Base-by-base conservation (phyloP, 768 basidiomycete species). In the Xerocomus spinulosus region DNA sequence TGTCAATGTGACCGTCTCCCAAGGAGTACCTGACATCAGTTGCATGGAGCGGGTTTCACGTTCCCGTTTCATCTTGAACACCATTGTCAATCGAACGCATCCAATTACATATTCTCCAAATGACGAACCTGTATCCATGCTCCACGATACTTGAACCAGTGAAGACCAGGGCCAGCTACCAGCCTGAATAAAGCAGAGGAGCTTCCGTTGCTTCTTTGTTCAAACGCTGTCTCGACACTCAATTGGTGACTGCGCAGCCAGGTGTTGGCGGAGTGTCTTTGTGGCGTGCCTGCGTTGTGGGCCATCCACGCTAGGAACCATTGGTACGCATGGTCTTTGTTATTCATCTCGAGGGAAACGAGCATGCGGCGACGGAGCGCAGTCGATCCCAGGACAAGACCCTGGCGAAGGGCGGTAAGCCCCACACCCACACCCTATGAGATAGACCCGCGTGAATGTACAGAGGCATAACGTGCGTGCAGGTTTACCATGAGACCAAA, bases 231-330 rank as follows among this genome's bases (percentile, higher is more conserved):
- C 69, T 94, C 92, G 3, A 99, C 92, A 58, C 92, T 94, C 7
- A 99, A 77, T 61, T 97, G 85, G 68, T 98, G 95, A 61, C 88
- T 92, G 38, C 82, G 78, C 42, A 85, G 68, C 80, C 81, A 86
- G 15, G 63, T 17, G 40, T 57, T 52, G 30, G 54, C 38, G 29
- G 62, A 53, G 10, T 44, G 54, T 24, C 58, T 51, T 46, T 59
- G 61, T 50, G 67, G 59, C 2, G 67, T 52, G 25, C 59, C 66
- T 1, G 80, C 72, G 40, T 89, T 85, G 41, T 79, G 77, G 7
- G 92, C 81, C 88, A 98, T 90, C 95, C 96, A 99, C 42, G 85
- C 74, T 34, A 99, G 81, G 67, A 98, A 94, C 93, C 96, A 98
- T 38, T 91, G 87, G 66, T 98, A 98, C 9, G 94, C 76, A 30